Evolutionary conservation across 2,329 filamentous ascomycete species (phyloP).

Genomic region (Aspergillus ochraceus): DNA sequence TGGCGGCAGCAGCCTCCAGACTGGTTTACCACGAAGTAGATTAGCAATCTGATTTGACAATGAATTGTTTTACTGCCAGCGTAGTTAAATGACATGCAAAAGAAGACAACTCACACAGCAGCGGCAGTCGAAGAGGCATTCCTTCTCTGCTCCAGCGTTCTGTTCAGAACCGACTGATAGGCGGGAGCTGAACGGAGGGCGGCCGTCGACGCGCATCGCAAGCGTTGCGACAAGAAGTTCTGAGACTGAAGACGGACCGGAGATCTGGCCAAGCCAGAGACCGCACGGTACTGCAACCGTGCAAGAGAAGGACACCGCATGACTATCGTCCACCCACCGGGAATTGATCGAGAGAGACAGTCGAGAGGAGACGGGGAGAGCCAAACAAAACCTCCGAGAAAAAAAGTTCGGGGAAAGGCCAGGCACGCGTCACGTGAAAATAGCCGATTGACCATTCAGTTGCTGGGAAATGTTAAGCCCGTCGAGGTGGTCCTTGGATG

Average conservation of each 20-base stretch:
- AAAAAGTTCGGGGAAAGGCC: constrained; percentile 39
- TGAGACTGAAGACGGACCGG: constrained; percentile 36
- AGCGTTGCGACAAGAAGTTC: constrained; percentile 30
- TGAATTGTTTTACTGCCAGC: not conserved
- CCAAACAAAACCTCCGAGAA: constrained; percentile 28
- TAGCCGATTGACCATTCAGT: constrained; percentile 19
- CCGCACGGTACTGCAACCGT: constrained; percentile 40
- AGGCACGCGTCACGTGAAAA: constrained; percentile 36
- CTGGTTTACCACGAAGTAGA: constrained; percentile 30
- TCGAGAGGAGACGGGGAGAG: constrained; percentile 17
- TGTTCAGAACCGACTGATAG: constrained; percentile 39
- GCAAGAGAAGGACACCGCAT: constrained; percentile 45
- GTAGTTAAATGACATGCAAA: not conserved
- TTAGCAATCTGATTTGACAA: constrained; percentile 6
- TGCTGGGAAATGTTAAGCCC: not conserved
- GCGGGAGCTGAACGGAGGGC: constrained; percentile 35
- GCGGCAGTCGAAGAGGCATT: constrained; percentile 45
- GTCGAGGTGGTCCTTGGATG: no score
- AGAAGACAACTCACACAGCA: constrained; percentile 40
- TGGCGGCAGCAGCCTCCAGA: constrained; percentile 57
- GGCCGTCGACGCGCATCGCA: constrained; percentile 41
- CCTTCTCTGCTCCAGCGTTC: constrained; percentile 44
- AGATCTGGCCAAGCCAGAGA: constrained; percentile 37
- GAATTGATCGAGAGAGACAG: constrained; percentile 25
- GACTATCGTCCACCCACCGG: constrained; percentile 27